Evolutionary conservation across 768 basidiomycete genomes (phyloP).

Genomic region (Chalciporus sphaerocephalus): DNA sequence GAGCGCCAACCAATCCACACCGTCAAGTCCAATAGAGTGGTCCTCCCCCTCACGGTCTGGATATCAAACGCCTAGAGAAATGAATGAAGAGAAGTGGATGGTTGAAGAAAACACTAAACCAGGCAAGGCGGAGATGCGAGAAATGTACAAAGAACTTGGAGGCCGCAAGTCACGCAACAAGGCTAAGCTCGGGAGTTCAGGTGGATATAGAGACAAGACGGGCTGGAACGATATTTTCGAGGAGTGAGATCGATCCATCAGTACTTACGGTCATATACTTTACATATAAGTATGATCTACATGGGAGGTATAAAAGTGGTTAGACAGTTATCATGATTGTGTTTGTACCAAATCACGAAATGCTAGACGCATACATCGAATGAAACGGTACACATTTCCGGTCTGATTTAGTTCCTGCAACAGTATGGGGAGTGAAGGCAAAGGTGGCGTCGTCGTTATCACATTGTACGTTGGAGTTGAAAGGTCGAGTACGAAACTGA

Average conservation of each 20-base stretch:
- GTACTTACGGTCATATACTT: too few species aligned
- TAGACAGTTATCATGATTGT: slow-evolving; percentile 7
- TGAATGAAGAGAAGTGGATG: slow-evolving; percentile 70
- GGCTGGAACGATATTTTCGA: slow-evolving; percentile 56
- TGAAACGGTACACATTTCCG: slow-evolving; percentile 66
- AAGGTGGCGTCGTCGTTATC: slow-evolving; percentile 69
- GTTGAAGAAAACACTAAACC: slow-evolving; percentile 55
- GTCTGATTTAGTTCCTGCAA: slow-evolving; percentile 69
- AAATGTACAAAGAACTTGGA: slow-evolving; percentile 86
- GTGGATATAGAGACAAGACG: slow-evolving; percentile 68
- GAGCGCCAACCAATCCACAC: slow-evolving; percentile 37
- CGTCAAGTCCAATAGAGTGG: slow-evolving; percentile 44
- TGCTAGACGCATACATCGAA: slow-evolving; percentile 57
- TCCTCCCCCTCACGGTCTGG: slow-evolving; percentile 52
- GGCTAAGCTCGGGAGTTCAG: slow-evolving; percentile 63
- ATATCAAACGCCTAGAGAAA: slow-evolving; percentile 73
- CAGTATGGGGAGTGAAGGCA: slow-evolving; percentile 63
- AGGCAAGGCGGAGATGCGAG: slow-evolving; percentile 81
- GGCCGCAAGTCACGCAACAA: slow-evolving; percentile 79
- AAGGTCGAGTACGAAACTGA: slow-evolving; percentile 73
- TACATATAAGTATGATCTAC: too few species aligned
- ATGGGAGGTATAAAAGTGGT: too few species aligned
- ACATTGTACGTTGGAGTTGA: slow-evolving; percentile 63
- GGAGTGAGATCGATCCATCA: too few species aligned
- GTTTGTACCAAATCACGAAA: slow-evolving; percentile 35